Evolutionary conservation across 108 stramenopile genomes (phyloP), one percentile per base, ranked within the genome.

Genomic region (Fragilariopsis cylindrus): DNA sequence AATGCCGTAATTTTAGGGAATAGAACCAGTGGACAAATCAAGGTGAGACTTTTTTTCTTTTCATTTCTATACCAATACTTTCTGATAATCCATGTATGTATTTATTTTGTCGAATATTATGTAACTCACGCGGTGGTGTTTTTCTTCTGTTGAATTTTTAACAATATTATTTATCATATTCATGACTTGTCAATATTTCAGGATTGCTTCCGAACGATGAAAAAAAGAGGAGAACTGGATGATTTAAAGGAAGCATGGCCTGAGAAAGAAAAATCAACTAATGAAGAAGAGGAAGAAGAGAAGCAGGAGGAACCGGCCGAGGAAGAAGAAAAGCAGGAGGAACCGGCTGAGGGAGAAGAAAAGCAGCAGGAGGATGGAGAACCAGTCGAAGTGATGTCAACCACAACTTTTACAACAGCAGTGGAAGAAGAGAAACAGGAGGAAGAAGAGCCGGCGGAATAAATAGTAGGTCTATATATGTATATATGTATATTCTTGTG

Each of bases 151-250:
- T 30, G 30, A 30, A 30, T 71, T 7, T 58, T 12, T 0, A 49
- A n/a, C 1, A 69, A 18, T n/a, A 7, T 53, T 41, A 9, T 4
- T 6, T 53, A 12, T 19, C 5, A 7, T 12, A 41, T 53, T 50
- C 39, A 19, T 16, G 4, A 54, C 52, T 69, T 69, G 9, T 50
- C 9, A n/a, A 18, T 6, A 58, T 15, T 44, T 12, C 45, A 75
- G 81, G 91, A 92, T 66, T 80, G 86, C 49, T 85, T 71, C 64
- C 84, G 91, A 55, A 92, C 81, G 40, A 73, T 92, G 84, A 69
- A 64, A 46, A 82, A 77, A 11, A 53, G 60, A 63, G 77, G 76
- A 15, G 81, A 83, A 57, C 30, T 68, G 13, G 67, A 50, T 50
- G 5, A 50, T 16, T 4, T 50, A 9, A 44, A 43, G 16, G 40